Evolutionary conservation across 2,329 filamentous ascomycete species (phyloP).

Genomic region (Blastomyces emzantsi): DNA sequence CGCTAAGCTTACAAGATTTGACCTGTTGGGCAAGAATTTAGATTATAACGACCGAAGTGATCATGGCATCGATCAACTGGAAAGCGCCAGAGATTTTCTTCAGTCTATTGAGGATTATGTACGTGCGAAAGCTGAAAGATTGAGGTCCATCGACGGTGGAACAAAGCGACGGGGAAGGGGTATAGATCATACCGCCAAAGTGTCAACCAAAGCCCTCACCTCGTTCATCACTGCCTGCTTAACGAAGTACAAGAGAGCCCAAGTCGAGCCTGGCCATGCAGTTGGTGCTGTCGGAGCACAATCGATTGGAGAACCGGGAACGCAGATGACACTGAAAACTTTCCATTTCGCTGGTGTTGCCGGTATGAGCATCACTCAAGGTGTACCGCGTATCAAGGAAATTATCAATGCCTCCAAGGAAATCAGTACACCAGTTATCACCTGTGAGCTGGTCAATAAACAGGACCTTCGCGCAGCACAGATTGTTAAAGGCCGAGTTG

Average conservation of each 20-base stretch:
- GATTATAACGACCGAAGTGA: constrained; percentile 62
- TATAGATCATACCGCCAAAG: constrained; percentile 67
- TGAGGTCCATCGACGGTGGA: constrained; percentile 36
- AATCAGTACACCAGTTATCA: constrained; percentile 92
- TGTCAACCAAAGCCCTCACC: constrained; percentile 64
- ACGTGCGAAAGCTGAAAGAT: constrained; percentile 50
- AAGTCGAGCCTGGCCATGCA: constrained; percentile 88
- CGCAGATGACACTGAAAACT: constrained; percentile 98
- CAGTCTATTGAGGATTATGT: constrained; percentile 68
- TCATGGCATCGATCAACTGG: constrained; percentile 62
- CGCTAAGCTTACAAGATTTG: constrained; percentile 52
- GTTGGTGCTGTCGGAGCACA: constrained; percentile 95
- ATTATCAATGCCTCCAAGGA: constrained; percentile 96
- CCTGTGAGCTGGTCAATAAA: constrained; percentile 71
- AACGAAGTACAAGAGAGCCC: constrained; percentile 81
- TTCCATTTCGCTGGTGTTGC: constrained; percentile 99
- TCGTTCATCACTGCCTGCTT: constrained; percentile 75
- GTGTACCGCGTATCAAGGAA: constrained; percentile 99
- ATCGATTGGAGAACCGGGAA: constrained; percentile 95
- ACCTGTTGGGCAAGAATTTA: constrained; percentile 54
- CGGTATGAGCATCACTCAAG: constrained; percentile 98
- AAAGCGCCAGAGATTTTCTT: constrained; percentile 75
- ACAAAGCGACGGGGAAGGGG: constrained; percentile 27
- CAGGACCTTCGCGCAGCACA: constrained; percentile 69
- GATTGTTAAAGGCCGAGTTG: constrained; percentile 85